A percentile compares a stretch with the other conserved stretches of the same genome.
These are phyloP conservation scores for Laguncularia racemosa DNA, from an alignment of 345 rosid genomes.

Conservation along the genomic window DNA sequence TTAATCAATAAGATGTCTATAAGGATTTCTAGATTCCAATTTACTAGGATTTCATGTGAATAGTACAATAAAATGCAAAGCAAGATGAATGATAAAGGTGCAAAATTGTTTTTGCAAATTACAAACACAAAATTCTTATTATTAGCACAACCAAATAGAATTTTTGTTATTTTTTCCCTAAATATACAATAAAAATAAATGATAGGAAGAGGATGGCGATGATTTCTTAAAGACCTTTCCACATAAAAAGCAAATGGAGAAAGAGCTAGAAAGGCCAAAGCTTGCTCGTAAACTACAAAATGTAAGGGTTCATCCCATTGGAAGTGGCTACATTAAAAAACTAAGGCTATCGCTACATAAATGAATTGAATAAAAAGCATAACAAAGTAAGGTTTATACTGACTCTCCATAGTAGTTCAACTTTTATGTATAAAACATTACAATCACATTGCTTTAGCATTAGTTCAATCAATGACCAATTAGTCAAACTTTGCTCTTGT, in stretches of 20 bases:
- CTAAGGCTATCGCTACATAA: constrained; percentile 74
- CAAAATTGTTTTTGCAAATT: constrained; percentile 29
- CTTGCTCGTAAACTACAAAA: constrained; percentile 74
- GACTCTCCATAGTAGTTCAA: constrained; percentile 3
- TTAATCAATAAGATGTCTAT: no score
- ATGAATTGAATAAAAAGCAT: constrained; percentile 51
- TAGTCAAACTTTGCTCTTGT: no score
- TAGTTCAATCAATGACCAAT: no score
- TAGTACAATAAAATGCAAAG: no score
- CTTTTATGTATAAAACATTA: no score
- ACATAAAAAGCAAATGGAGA: constrained; percentile 68
- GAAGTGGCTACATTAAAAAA: constrained; percentile 72
- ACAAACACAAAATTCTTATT: no score
- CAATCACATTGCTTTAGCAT: no score
- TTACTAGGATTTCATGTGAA: no score
- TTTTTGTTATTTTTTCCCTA: no score
- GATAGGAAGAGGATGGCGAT: background rate
- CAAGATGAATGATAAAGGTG: constrained; percentile 32
- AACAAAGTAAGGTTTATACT: constrained; percentile 46
- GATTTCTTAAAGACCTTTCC: constrained; percentile 44
- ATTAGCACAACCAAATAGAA: no score
- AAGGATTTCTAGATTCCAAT: no score
- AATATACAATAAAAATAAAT: no score
- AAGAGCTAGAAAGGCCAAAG: constrained; percentile 55
- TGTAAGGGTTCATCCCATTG: constrained; percentile 69